phyloP scores from a whole-genome alignment of 768 basidiomycete genomes.

The Psilocybe cyanescens region DNA sequence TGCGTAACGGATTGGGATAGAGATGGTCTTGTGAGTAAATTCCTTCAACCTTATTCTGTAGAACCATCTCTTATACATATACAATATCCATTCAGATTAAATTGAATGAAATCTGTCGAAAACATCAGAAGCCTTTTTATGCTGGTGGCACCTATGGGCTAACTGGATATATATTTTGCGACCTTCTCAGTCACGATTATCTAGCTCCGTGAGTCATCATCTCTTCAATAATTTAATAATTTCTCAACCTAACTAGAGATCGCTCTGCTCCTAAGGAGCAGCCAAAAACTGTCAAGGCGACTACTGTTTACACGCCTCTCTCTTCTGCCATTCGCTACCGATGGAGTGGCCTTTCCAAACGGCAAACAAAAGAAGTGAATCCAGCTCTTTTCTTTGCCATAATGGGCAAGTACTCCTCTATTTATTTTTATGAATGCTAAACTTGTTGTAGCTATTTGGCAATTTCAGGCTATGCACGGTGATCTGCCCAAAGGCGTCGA shows the following conservation, averaged over 20 bases:
- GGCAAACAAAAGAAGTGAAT: conserved; percentile 84
- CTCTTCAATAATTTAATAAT: not conserved
- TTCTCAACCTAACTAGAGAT: conserved; percentile 44
- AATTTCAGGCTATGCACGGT: conserved; percentile 68
- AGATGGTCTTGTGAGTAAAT: conserved; percentile 64
- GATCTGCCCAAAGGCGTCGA: conserved; percentile 56
- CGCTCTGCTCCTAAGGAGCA: conserved; percentile 63
- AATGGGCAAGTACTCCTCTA: conserved; percentile 52
- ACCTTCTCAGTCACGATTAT: conserved; percentile 86
- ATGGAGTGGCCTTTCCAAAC: conserved; percentile 72
- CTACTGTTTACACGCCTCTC: conserved; percentile 68
- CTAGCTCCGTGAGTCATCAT: conserved; percentile 71
- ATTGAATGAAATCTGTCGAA: conserved; percentile 82
- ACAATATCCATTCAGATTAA: conserved; percentile 51
- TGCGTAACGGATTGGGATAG: conserved; percentile 83
- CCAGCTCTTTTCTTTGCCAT: conserved; percentile 74
- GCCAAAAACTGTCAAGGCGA: conserved; percentile 62
- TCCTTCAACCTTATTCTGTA: conserved; percentile 4
- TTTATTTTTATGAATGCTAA: conserved; percentile 1
- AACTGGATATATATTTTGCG: conserved; percentile 93
- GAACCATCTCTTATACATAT: conserved; percentile 10
- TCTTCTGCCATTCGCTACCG: conserved; percentile 63
- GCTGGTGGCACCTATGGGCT: conserved; percentile 92
- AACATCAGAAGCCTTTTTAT: conserved; percentile 79
- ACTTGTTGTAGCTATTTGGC: conserved; percentile 70